Evolutionary conservation across 108 stramenopile genomes (phyloP), one percentile per base, ranked within the genome.

Genomic region (Skeletonema potamos): DNA sequence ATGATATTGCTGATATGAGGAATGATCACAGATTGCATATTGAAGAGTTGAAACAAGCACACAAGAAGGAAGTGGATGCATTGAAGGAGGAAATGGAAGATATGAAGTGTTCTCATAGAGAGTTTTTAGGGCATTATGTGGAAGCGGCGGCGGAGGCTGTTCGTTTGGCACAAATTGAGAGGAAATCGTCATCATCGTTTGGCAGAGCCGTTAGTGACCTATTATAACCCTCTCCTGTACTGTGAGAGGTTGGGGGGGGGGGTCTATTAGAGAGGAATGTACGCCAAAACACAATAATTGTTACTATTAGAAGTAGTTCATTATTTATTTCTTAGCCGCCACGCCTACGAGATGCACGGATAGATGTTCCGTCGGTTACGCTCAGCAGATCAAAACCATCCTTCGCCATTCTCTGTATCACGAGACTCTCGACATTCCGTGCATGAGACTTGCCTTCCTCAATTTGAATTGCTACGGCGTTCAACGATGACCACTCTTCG

Each of bases 371-470:
- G 61, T 94, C 93, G 4, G 70, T 60, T 15, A 85, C 76, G 27
- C 86, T 90, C 22, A 83, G 65, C 70, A 95, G 12, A 36, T 77
- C 46, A 55, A 85, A 89, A 4, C 91, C 94, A 61, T 63, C 55
- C 61, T 73, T 61, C 11, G 87, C 84, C 76, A 93, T 30, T 9
- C 79, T 48, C 64, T 77, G 85, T 54, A 96, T 96, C 24, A 92
- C 62, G 18, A 59, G 44, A 36, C 86, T 93, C 77, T 96, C 96
- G 22, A 78, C 63, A 5, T 44, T 71, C 11, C 92, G 86, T 20
- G 93, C 87, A 34, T 83, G 58, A 7, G 87, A 77, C 58, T 95
- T 96, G 8, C 86, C 86, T 39, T 64, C 76, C 17, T 72, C 73
- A 27, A 88, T 74, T 43, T 79, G 80, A 30, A 92, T 77, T 2